Evolutionary conservation across 2,329 filamentous ascomycete genomes (phyloP), one percentile per base, ranked within the genome.

Genomic region (Graphilbum fragrans): DNA sequence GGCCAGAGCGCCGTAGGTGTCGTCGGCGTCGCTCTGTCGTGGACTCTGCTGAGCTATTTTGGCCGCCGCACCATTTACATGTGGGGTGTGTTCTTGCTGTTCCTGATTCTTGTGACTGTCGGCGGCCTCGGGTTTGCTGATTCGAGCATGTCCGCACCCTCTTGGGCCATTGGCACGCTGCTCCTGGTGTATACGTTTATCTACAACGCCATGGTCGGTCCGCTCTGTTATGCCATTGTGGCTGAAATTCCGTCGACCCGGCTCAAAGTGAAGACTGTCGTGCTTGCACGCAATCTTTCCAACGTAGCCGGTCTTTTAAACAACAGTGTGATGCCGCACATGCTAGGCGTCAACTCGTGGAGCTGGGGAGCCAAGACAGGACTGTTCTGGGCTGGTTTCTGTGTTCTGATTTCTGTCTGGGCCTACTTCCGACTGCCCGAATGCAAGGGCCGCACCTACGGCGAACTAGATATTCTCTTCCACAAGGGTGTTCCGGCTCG

Each of bases 11-110:
- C n/a, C n/a, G n/a, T n/a, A n/a, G n/a, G n/a, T n/a, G n/a, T n/a
- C n/a, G n/a, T n/a, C n/a, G n/a, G n/a, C n/a, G n/a, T n/a, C n/a
- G n/a, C n/a, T n/a, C n/a, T 77, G 34, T 82, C 77, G 44, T 82
- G 78, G 78, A 59, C 80, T 42, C 68, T 82, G 38, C 80, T 74
- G 14, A 69, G 71, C 1, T 42, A 41, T 35, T 38, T 49, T 12
- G 45, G 44, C 22, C 45, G 49, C 16, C 47, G 49, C 21, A 45
- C 39, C 29, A 43, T 50, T 21, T 50, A 47, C 36, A 23, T 52
- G 16, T 49, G 38, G 35, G 49, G 50, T 17, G 11, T 44, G 20
- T 35, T 54, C 5, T 52, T 53, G 6, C 53, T 72, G 60, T 53
- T 53, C 45, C 0, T 54, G 35, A 50, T 63, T 1, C 63, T 69